Evolutionary conservation across 2,329 filamentous ascomycete genomes (phyloP).

Genomic region (Phyllosticta paracitricarpa): DNA sequence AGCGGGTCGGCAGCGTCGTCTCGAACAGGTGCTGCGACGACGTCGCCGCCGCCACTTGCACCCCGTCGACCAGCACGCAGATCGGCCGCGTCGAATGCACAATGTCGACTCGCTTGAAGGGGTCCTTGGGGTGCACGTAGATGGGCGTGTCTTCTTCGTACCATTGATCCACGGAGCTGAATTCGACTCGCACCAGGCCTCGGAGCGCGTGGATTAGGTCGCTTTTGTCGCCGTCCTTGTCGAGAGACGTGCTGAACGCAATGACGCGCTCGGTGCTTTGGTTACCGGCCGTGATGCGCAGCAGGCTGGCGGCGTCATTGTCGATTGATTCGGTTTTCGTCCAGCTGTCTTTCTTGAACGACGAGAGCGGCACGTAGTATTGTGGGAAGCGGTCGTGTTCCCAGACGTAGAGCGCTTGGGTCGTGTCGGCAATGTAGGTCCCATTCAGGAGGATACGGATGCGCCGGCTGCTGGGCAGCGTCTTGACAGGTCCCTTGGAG

Average conservation of each 20-base stretch:
- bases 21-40: constrained; percentile 47
- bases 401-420: constrained; percentile 26
- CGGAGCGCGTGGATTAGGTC: constrained; percentile 12
- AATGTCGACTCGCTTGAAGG: constrained; percentile 55
- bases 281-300: constrained; percentile 14
- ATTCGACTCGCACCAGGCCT: constrained; percentile 23
- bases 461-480: constrained; percentile 17
- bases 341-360: not conserved
- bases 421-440: constrained; percentile 25
- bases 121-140: constrained; percentile 56
- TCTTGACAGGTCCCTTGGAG: constrained; percentile 2
- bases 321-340: not conserved
- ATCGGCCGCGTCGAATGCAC: constrained; percentile 46
- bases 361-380: constrained; percentile 14
- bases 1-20: constrained; percentile 48
- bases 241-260: constrained; percentile 15
- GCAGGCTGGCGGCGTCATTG: not conserved
- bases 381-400: constrained; percentile 27
- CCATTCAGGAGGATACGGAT: constrained; percentile 24
- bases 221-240: constrained; percentile 7
- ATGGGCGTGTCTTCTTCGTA: constrained; percentile 52
- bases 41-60: constrained; percentile 3
- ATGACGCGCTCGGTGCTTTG: constrained; percentile 18
- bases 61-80: constrained; percentile 40
- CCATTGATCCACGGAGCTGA: constrained; percentile 25